Percentiles rank a stretch among this genome's conserved stretches.
Evolutionary conservation across 345 rosid species (phyloP).

Genomic region (Arabis hirsuta): DNA sequence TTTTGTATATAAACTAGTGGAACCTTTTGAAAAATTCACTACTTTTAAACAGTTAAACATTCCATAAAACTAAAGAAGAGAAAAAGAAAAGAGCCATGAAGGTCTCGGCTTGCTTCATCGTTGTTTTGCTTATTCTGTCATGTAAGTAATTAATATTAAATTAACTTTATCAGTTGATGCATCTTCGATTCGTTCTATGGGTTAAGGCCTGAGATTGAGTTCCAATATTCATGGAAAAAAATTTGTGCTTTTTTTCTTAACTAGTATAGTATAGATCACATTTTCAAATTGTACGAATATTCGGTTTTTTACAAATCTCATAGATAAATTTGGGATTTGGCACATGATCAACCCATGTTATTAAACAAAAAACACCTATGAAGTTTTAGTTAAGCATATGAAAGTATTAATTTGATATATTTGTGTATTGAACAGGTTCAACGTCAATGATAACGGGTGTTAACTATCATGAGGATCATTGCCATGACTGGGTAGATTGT

Average conservation of each 20-base stretch:
- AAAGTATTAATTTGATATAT: too few relatives aligned
- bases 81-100: conserved; percentile 16
- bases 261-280: too few relatives aligned
- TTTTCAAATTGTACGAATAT: too few relatives aligned
- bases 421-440: conserved; percentile 14
- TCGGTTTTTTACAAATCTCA: too few relatives aligned
- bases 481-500: conserved; percentile 26
- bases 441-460: conserved; percentile 15
- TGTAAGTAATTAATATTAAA: conserved; percentile 21
- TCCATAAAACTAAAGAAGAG: conserved; percentile 22
- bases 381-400: too few relatives aligned
- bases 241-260: too few relatives aligned
- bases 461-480: conserved; percentile 23
- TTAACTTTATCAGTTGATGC: not conserved
- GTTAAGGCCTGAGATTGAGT: too few relatives aligned
- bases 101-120: conserved; percentile 19
- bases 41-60: not conserved
- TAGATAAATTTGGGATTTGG: too few relatives aligned
- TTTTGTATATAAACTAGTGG: conserved; percentile 15
- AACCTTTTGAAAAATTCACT: not conserved
- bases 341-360: too few relatives aligned
- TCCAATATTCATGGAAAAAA: too few relatives aligned
- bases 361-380: too few relatives aligned
- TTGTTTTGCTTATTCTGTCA: conserved; percentile 30
- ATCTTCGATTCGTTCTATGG: too few relatives aligned